A percentile compares a stretch with the other conserved stretches of the same genome.
phyloP scores from a whole-genome alignment of 768 basidiomycete species.

The Zangia roseola region DNA sequence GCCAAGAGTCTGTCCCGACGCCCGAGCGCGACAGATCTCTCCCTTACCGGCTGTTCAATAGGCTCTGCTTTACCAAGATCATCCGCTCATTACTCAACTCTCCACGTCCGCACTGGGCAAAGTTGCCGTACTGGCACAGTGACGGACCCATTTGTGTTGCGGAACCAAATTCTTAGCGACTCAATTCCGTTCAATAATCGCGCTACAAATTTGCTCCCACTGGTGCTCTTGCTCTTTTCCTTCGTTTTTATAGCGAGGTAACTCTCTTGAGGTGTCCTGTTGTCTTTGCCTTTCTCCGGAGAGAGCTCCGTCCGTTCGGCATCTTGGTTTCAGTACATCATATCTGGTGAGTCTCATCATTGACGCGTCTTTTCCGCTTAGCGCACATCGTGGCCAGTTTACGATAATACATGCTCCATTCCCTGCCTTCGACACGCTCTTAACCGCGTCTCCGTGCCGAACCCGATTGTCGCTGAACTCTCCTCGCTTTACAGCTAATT shows the following conservation, averaged over 20 bases:
- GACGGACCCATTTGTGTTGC: constrained; percentile 33
- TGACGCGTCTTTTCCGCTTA: constrained; percentile 30
- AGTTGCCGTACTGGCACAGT: constrained; percentile 29
- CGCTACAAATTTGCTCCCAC: constrained; percentile 33
- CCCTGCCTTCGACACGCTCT: constrained; percentile 28
- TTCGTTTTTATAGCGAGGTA: constrained; percentile 28
- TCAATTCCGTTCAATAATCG: constrained; percentile 37
- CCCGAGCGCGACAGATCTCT: constrained; percentile 17
- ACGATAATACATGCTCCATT: constrained; percentile 27
- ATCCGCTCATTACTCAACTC: constrained; percentile 27
- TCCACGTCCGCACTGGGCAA: constrained; percentile 22
- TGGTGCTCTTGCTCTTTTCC: constrained; percentile 30
- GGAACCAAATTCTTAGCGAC: constrained; percentile 38
- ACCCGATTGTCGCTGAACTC: constrained; percentile 22
- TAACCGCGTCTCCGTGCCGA: constrained; percentile 34
- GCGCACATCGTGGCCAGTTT: constrained; percentile 32
- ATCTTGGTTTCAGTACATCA: constrained; percentile 30
- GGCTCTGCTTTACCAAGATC: constrained; percentile 19
- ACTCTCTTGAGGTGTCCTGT: constrained; percentile 18
- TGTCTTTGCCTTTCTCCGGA: constrained; percentile 22
- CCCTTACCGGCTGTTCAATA: constrained; percentile 10
- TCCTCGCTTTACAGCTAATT: constrained; percentile 34
- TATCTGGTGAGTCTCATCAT: constrained; percentile 32
- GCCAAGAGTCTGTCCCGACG: constrained; percentile 28
- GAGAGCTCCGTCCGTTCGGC: constrained; percentile 18